A percentile compares a stretch with the other conserved stretches of the same genome.
Conservation (phyloP, 306 rosid species). For the Cucurbita pepo region DNA sequence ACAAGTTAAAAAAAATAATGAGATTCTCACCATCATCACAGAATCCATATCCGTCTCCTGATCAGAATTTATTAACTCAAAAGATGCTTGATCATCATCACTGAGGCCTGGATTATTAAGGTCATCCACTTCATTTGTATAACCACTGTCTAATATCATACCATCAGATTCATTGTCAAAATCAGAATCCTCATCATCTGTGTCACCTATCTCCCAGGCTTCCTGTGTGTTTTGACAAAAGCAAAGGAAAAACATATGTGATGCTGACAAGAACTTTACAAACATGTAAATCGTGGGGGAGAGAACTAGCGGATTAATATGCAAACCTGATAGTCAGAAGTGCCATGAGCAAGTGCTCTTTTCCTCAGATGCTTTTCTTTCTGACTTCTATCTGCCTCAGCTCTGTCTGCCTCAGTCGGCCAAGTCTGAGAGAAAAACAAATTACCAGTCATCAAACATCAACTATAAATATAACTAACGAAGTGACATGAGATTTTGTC, state of each 20-base stretch:
- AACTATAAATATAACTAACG: background rate
- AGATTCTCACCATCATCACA: conserved; percentile 74
- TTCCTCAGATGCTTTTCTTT: conserved; percentile 41
- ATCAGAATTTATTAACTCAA: conserved; percentile 50
- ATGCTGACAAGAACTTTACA: background rate
- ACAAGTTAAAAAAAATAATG: background rate
- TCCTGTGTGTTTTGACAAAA: conserved; percentile 25
- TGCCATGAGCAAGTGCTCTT: conserved; percentile 62
- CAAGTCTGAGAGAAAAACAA: conserved; percentile 49
- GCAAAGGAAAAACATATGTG: background rate
- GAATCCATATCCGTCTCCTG: conserved; percentile 69
- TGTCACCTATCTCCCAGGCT: conserved; percentile 66
- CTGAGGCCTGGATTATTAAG: conserved; percentile 27
- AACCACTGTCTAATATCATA: conserved; percentile 53
- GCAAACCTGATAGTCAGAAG: conserved; percentile 88
- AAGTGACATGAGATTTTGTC: background rate
- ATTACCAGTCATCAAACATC: background rate
- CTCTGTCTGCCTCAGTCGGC: conserved; percentile 78
- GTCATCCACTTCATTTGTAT: conserved; percentile 25
- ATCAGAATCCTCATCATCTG: conserved; percentile 46
- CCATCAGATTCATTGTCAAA: conserved; percentile 44
- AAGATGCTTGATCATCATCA: conserved; percentile 44
- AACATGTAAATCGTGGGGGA: background rate
- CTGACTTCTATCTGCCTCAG: conserved; percentile 51
- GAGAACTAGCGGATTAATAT: background rate